These are phyloP conservation scores for Plasmodium coatneyi DNA, from an alignment of 169 alveolate species.

Conservation along the genomic window DNA sequence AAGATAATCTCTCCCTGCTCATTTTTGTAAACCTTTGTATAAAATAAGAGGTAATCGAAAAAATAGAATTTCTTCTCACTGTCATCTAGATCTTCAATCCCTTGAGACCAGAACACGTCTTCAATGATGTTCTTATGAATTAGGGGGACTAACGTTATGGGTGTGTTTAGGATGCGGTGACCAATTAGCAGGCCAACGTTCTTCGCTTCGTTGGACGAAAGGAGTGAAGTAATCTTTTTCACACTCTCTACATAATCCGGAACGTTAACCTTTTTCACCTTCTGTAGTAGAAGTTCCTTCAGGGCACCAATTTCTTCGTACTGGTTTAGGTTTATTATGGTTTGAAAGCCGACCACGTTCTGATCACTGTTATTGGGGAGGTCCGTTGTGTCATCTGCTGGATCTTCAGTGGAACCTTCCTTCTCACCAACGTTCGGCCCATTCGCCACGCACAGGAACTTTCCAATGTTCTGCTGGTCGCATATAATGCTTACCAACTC, in stretches of 20 bases:
- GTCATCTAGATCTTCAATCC: constrained; percentile 28
- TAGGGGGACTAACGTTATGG: constrained; percentile 41
- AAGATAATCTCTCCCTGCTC: constrained; percentile 31
- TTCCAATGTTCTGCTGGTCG: constrained; percentile 72
- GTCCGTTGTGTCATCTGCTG: neutral
- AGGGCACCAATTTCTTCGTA: constrained; percentile 27
- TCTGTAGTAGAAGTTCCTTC: constrained; percentile 36
- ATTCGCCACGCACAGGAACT: constrained; percentile 13
- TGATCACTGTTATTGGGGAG: neutral
- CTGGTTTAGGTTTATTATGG: constrained; percentile 67
- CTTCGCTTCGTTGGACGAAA: neutral
- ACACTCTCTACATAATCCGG: neutral
- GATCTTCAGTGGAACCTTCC: neutral
- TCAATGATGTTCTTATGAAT: constrained; percentile 46
- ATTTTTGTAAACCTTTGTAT: constrained; percentile 51
- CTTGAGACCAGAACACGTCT: constrained; percentile 56
- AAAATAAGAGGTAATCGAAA: constrained; percentile 39
- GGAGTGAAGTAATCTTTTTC: neutral
- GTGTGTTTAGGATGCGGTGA: constrained; percentile 47
- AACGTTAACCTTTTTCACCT: constrained; percentile 12
- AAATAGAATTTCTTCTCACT: constrained; percentile 52
- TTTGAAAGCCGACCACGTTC: constrained; percentile 30
- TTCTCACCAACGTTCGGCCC: neutral
- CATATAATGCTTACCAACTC: constrained; percentile 37
- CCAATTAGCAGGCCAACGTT: constrained; percentile 35